These are phyloP conservation scores for Raffaelea arxii DNA, from an alignment of 2,329 filamentous ascomycete genomes.

Conservation along the genomic window DNA sequence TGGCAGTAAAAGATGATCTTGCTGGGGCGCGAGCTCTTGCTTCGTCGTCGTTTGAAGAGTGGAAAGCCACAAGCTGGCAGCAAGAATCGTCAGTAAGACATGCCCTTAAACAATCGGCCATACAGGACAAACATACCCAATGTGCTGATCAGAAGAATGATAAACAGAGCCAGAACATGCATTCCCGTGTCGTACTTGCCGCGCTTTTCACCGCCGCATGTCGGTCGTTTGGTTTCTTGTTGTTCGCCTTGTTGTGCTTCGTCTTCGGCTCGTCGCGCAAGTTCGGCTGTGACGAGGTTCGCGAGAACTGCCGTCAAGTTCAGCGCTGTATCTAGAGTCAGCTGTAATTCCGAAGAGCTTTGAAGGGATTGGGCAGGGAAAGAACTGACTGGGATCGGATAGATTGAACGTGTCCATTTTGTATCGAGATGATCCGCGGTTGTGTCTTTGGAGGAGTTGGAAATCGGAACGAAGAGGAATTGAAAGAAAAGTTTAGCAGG, in stretches of 20 bases:
- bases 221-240: too few relatives aligned
- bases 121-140: slow-evolving; percentile 6
- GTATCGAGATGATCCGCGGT: too few relatives aligned
- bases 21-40: slow-evolving; percentile 46
- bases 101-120: not conserved
- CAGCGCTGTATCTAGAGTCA: too few relatives aligned
- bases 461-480: too few relatives aligned
- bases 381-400: too few relatives aligned
- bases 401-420: too few relatives aligned
- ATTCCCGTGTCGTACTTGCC: slow-evolving; percentile 55
- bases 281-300: too few relatives aligned
- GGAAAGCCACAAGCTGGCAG: slow-evolving; percentile 53
- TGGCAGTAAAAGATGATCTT: slow-evolving; percentile 57
- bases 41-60: slow-evolving; percentile 50
- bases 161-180: slow-evolving; percentile 57
- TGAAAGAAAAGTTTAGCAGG: too few relatives aligned
- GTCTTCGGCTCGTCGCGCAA: slow-evolving; percentile 34
- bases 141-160: slow-evolving; percentile 51
- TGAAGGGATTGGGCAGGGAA: too few relatives aligned
- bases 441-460: too few relatives aligned
- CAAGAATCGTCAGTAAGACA: not conserved
- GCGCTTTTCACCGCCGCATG: slow-evolving; percentile 41
- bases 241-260: slow-evolving; percentile 17
- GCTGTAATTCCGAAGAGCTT: too few relatives aligned
- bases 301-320: too few relatives aligned